Evolutionary conservation across 441 rosid genomes (phyloP), one percentile per base, ranked within the genome.

Genomic region (Mallotus japonicus): DNA sequence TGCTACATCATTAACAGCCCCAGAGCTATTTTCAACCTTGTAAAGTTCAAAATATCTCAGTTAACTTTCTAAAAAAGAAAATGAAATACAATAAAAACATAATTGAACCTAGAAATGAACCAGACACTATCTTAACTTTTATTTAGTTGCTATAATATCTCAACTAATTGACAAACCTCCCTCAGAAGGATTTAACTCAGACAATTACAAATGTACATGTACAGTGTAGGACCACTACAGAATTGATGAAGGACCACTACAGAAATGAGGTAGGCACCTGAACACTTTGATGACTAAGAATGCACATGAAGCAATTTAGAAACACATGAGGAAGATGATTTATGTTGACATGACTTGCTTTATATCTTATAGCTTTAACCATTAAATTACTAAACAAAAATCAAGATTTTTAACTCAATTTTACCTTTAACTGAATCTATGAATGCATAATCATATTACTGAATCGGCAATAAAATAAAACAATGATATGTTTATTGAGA

Each of bases 1-100:
- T 71, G 97, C 84, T 83, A 89, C 81, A 47, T 88, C 99, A 82
- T 87, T 89, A 75, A 86, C 96, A 75, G 93, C 87, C 77, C 94
- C 98, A 24, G 95, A 82, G 74, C 91, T 78, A 73, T 77, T 89
- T 77, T 92, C 99, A 75, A 88, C 96, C 96, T 90, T 70, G 50
- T 55, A 65, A 65, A 11, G 20, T 53, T 73, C 22, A 74, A 66
- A 67, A 51, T 10, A 56, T 24, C 76, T 44, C 55, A 32, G 28
- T 69, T 47, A 59, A 50, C 59, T 71, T 53, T 49, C 50, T 20
- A 8, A 58, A 17, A 11, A 2, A 34, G 17, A 20, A 50, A 12
- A 28, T 24, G 71, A 20, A 32, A 71, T 32, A 66, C 9, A 68
- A 56, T 14, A 44, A 19, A 28, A 70, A 59, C 65, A 24, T 14